These are phyloP conservation scores for Pestalotiopsis sp. DNA, from an alignment of 2,329 filamentous ascomycete genomes.

Conservation along the genomic window DNA sequence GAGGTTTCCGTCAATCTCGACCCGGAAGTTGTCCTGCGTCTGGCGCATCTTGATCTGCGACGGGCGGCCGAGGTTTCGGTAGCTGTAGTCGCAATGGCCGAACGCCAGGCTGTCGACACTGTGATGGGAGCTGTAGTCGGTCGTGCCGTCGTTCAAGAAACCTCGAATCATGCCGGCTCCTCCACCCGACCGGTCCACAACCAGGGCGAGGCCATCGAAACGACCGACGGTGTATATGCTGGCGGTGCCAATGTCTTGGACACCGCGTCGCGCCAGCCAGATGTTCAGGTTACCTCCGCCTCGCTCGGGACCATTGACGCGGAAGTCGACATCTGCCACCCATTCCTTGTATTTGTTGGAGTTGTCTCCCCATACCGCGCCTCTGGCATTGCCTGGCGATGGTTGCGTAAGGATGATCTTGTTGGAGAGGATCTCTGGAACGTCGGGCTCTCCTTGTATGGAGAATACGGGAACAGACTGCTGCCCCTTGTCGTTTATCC, in stretches of 20 bases:
- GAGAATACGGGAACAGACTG: conserved; percentile 55
- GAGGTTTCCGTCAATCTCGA: conserved; percentile 75
- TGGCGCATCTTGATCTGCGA: conserved; percentile 77
- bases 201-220: conserved; percentile 89
- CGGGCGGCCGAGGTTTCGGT: conserved; percentile 87
- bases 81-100: conserved; percentile 86
- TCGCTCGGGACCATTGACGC: conserved; percentile 81
- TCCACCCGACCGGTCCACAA: conserved; percentile 82
- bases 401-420: conserved; percentile 90
- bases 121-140: conserved; percentile 75
- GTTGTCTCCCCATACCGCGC: conserved; percentile 77
- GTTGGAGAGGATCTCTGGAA: conserved; percentile 76
- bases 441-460: conserved; percentile 54
- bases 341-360: conserved; percentile 68
- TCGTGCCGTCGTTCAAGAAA: conserved; percentile 89
- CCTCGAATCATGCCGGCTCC: conserved; percentile 79
- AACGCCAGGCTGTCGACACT: conserved; percentile 86
- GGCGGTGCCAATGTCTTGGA: conserved; percentile 64
- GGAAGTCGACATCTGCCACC: conserved; percentile 84
- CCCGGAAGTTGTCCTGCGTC: conserved; percentile 66
- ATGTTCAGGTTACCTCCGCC: conserved; percentile 89
- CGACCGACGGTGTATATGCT: conserved; percentile 83
- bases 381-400: conserved; percentile 81
- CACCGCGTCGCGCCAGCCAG: conserved; percentile 80
- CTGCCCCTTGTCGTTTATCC: conserved; percentile 63